A percentile compares a stretch with the other conserved stretches of the same genome.
phyloP scores from a whole-genome alignment of 2,329 filamentous ascomycete genomes.

The Penicillium sp. region DNA sequence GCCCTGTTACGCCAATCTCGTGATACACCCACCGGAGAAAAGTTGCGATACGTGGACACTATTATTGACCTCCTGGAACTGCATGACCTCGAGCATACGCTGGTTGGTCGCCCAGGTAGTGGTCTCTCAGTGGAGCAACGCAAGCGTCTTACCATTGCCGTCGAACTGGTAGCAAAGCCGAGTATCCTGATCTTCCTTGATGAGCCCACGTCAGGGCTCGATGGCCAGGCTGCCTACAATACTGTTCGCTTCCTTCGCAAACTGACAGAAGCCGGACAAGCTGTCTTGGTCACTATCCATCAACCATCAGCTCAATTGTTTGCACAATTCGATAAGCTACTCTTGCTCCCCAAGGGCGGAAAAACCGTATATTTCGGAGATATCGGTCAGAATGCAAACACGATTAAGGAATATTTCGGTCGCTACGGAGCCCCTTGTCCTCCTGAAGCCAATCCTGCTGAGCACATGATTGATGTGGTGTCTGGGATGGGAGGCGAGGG shows the following conservation, averaged over 20 bases:
- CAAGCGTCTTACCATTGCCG: constrained; percentile 71
- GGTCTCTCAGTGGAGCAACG: constrained; percentile 59
- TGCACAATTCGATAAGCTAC: no score
- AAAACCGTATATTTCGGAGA: constrained; percentile 69
- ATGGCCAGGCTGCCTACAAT: constrained; percentile 66
- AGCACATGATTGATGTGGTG: not conserved
- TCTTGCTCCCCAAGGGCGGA: constrained; percentile 36
- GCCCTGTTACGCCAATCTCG: constrained; percentile 62
- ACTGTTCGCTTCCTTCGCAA: constrained; percentile 69
- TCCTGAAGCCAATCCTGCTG: not conserved
- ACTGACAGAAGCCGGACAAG: constrained; percentile 64
- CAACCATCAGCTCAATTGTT: constrained; percentile 59
- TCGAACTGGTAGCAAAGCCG: constrained; percentile 69
- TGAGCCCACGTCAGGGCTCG: constrained; percentile 69
- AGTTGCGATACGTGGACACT: constrained; percentile 64
- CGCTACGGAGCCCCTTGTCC: not conserved
- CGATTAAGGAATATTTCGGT: not conserved
- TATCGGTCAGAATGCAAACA: constrained; percentile 59
- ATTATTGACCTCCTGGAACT: constrained; percentile 66
- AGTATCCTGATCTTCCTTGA: constrained; percentile 70
- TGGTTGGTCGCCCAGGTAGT: constrained; percentile 50
- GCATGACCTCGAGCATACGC: constrained; percentile 52
- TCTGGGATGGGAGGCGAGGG: not conserved
- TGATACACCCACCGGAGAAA: constrained; percentile 56
- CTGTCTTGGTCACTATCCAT: constrained; percentile 71